Evolutionary conservation across 306 rosid species (phyloP).

Genomic region (Delonix regia): DNA sequence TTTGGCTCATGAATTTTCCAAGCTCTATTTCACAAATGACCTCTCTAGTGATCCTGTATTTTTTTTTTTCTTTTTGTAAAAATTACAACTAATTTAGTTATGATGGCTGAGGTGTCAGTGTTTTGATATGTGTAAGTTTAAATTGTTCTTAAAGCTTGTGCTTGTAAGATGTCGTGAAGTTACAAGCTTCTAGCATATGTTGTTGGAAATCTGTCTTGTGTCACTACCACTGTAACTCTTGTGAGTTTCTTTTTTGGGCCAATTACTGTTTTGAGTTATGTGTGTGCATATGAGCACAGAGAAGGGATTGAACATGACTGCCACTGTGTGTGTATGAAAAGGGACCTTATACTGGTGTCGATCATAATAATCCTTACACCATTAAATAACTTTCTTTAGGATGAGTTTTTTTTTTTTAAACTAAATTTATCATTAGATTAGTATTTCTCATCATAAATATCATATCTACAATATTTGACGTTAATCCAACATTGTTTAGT

Average conservation of each 20-base stretch:
- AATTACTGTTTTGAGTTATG: not conserved
- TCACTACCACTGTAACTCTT: not conserved
- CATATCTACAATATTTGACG: no score
- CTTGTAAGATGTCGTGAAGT: not conserved
- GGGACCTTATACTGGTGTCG: not conserved
- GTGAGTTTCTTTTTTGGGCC: not conserved
- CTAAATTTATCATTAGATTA: no score
- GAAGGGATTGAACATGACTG: not conserved
- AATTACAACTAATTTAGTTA: not conserved
- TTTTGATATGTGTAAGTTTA: slow-evolving; percentile 4
- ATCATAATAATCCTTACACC: not conserved
- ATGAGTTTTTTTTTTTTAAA: not conserved
- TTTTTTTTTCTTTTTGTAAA: no score
- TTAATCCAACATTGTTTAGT: not conserved
- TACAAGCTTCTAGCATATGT: not conserved
- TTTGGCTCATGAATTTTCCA: not conserved
- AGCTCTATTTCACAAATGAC: not conserved
- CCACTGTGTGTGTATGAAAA: not conserved
- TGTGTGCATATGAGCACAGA: not conserved
- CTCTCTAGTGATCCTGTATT: not conserved
- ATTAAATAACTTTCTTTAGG: not conserved
- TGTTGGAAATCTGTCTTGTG: not conserved
- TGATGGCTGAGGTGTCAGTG: not conserved
- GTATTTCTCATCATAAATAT: no score
- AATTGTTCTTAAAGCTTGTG: not conserved